phyloP scores from a whole-genome alignment of 768 basidiomycete species.

The Mycena metata region DNA sequence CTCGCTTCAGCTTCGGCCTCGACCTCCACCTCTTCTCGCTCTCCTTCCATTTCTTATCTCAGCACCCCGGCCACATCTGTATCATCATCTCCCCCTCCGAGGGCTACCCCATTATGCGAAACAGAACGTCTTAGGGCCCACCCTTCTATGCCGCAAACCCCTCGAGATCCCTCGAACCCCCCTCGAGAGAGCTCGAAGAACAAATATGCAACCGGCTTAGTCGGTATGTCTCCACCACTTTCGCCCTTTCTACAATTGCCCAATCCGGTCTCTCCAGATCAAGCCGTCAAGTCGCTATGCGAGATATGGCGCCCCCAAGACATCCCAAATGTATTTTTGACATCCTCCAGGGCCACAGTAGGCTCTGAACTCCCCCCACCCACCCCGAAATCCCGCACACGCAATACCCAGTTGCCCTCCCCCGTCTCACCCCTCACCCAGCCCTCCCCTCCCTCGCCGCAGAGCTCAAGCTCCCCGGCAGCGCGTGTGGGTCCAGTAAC shows the following conservation, averaged over 20 bases:
- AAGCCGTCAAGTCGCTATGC: conserved; percentile 81
- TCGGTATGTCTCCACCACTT: conserved; percentile 66
- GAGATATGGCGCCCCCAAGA: conserved; percentile 88
- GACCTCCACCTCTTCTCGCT: conserved; percentile 53
- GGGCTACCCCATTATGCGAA: conserved; percentile 50
- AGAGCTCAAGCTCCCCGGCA: conserved; percentile 47
- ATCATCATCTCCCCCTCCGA: conserved; percentile 59
- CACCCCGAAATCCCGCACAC: conserved; percentile 27
- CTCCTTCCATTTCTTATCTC: conserved; percentile 60
- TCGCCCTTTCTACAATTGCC: conserved; percentile 30
- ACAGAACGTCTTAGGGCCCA: conserved; percentile 43
- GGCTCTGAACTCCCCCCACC: conserved; percentile 34
- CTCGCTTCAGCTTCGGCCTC: conserved; percentile 55
- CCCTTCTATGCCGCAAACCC: conserved; percentile 44
- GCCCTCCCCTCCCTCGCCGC: conserved; percentile 47
- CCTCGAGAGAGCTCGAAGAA: conserved; percentile 62
- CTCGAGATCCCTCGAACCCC: conserved; percentile 47
- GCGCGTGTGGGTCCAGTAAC: conserved; percentile 38
- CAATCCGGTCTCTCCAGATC: conserved; percentile 61
- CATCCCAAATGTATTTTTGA: conserved; percentile 71
- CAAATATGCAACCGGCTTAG: conserved; percentile 76
- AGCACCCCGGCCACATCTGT: conserved; percentile 72
- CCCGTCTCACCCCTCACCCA: conserved; percentile 64
- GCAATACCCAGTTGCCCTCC: conserved; percentile 64
- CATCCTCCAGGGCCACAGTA: conserved; percentile 49